Base-by-base conservation (phyloP, 169 alveolate species). In the Amoebophrya sp. region DNA sequence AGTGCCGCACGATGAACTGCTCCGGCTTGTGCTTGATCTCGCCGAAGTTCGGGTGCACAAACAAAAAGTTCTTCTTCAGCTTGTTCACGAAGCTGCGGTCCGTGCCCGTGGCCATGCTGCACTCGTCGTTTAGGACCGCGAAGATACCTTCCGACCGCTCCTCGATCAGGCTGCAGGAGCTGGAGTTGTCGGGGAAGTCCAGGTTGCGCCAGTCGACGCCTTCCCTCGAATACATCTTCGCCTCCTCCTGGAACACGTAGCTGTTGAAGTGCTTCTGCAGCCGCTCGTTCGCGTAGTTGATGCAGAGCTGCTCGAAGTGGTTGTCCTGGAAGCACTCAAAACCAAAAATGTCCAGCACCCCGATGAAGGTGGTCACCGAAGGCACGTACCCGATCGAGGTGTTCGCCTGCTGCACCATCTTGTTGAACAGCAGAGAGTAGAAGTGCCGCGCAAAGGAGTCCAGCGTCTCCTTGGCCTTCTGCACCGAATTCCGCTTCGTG, bases 251-350 rank as follows among this genome's bases (percentile, higher is more conserved):
- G 31, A 39, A 92, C 48, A 90, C 92, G 69, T 48, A 40, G 41
- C 38, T 40, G 43, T 97, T 97, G 93, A 96, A 97, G 90, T 97
- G 95, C 93, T 98, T 96, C 90, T 97, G 99, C 20, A 97, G 95
- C 90, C 97, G 97, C 93, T 98, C 99, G 95, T 98, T 98, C 23
- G 99, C 98, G 92, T 95, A 98, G 92, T 98, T 98, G 88, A 98
- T 98, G 92, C 98, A 95, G 91, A 98, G 94, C 93, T 98, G 98
- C 92, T 98, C 99, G 93, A 97, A 98, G 29, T 98, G 95, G 95
- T 98, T 98, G 90, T 95, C 95, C 88, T 96, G 93, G 89, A 98
- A 97, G 87, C 95, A 95, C 93, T 98, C 99, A 93, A 98, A 98
- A 0, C 99, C 99, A 93, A 96, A 98, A 69, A 98, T 98, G 94